phyloP scores from a whole-genome alignment of 345 rosid species.

The Populus ilicifolia region DNA sequence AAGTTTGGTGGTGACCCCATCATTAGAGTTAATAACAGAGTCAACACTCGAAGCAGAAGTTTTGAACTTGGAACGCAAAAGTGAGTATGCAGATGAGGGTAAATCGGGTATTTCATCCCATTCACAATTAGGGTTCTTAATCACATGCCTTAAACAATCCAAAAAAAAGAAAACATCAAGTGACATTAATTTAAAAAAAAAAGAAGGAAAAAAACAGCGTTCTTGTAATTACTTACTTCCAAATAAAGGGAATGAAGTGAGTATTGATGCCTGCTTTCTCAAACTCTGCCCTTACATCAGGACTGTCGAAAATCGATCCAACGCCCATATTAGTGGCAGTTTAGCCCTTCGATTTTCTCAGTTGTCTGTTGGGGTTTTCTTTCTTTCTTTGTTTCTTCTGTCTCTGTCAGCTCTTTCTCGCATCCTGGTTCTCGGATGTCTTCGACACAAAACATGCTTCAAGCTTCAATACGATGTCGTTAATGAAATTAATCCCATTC shows the following conservation, averaged over 20 bases:
- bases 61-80: constrained; percentile 77
- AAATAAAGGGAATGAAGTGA: constrained; percentile 54
- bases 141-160: constrained; percentile 39
- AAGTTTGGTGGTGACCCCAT: constrained; percentile 81
- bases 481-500: too few relatives aligned
- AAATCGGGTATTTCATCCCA: constrained; percentile 68
- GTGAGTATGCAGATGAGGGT: constrained; percentile 64
- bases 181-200: neutral
- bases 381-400: neutral
- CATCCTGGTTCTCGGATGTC: neutral
- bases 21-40: constrained; percentile 61
- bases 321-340: constrained; percentile 8
- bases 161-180: neutral
- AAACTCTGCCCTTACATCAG: constrained; percentile 54
- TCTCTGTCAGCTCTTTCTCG: neutral
- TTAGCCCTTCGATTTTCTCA: too few relatives aligned
- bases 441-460: too few relatives aligned
- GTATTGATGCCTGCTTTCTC: constrained; percentile 56
- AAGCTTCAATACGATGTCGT: too few relatives aligned
- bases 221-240: constrained; percentile 50
- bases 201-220: neutral
- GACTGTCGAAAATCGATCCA: constrained; percentile 65
- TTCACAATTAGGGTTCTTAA: constrained; percentile 72
- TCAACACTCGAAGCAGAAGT: constrained; percentile 71
- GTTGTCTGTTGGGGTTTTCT: neutral